phyloP scores from a whole-genome alignment of 805 yeast species.

The Komagataella kurtzmanii region DNA sequence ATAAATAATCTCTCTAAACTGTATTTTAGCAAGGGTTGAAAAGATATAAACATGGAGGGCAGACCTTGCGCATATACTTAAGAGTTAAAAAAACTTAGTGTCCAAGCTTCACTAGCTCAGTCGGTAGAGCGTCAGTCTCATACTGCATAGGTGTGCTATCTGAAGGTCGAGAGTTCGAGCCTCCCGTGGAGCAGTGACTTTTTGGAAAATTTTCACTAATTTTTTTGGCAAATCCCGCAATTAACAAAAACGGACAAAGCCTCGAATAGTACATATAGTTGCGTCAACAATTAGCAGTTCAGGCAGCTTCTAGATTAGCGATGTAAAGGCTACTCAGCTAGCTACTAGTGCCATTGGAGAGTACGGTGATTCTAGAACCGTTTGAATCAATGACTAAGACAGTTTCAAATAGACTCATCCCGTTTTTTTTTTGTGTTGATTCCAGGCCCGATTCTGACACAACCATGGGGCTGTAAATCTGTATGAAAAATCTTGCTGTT shows the following conservation, averaged over 20 bases:
- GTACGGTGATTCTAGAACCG: not conserved
- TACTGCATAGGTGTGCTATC: conserved; percentile 4
- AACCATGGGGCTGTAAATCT: not conserved
- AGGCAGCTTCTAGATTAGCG: not conserved
- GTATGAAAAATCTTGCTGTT: not conserved
- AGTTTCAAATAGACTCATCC: not conserved
- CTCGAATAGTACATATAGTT: not conserved
- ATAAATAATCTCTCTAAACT: too few relatives aligned
- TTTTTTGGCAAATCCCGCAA: not conserved
- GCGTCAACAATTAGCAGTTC: not conserved
- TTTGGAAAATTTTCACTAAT: not conserved
- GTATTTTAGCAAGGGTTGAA: too few relatives aligned
- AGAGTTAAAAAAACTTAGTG: not conserved
- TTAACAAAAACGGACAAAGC: not conserved
- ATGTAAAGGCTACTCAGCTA: not conserved
- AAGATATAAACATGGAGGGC: not conserved
- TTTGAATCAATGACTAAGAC: not conserved
- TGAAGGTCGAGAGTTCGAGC: conserved; percentile 6
- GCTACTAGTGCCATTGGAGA: not conserved
- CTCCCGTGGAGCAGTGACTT: conserved; percentile 4
- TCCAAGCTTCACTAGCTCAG: conserved; percentile 7
- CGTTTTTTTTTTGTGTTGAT: not conserved
- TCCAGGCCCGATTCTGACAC: not conserved
- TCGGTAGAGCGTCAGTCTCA: conserved; percentile 10
- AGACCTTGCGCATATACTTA: too few relatives aligned